These are phyloP conservation scores for Eucalyptus pumila DNA, from an alignment of 345 rosid species.

Conservation along the genomic window DNA sequence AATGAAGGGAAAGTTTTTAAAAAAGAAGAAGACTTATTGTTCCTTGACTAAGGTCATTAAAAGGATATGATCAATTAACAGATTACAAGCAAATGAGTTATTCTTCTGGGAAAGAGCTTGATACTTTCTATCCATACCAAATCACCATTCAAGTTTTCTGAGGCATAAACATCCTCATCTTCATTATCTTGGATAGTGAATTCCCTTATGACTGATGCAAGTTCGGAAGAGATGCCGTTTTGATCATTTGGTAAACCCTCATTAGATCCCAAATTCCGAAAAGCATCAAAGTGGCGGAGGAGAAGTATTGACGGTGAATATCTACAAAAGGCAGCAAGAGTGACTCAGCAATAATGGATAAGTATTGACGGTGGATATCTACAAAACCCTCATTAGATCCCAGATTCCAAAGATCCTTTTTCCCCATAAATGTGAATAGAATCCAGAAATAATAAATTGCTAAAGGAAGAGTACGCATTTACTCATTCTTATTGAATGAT, in stretches of 20 bases:
- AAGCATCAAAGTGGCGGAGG: slow-evolving; percentile 85
- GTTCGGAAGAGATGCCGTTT: slow-evolving; percentile 65
- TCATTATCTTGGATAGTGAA: slow-evolving; percentile 55
- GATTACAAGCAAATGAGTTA: not conserved
- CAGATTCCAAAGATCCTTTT: not conserved
- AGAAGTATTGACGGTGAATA: slow-evolving; percentile 79
- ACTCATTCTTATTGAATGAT: not conserved
- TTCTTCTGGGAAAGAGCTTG: not conserved
- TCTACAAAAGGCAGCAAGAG: slow-evolving; percentile 26
- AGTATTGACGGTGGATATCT: not conserved
- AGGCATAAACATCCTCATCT: slow-evolving; percentile 27
- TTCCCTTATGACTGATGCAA: slow-evolving; percentile 79
- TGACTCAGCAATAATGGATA: not conserved
- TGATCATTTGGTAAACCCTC: slow-evolving; percentile 71
- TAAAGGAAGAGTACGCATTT: not conserved
- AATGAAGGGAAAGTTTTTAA: not conserved
- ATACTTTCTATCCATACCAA: slow-evolving; percentile 32
- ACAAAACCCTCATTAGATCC: not conserved
- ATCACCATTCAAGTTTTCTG: slow-evolving; percentile 27
- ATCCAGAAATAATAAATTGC: not conserved
- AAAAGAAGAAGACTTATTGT: not conserved
- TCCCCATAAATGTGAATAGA: not conserved
- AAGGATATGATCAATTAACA: not conserved
- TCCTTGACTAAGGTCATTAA: not conserved
- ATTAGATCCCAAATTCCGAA: slow-evolving; percentile 52